These are phyloP conservation scores for Paramecium pentaurelia DNA, from an alignment of 73 alveolate species.

Conservation along the genomic window DNA sequence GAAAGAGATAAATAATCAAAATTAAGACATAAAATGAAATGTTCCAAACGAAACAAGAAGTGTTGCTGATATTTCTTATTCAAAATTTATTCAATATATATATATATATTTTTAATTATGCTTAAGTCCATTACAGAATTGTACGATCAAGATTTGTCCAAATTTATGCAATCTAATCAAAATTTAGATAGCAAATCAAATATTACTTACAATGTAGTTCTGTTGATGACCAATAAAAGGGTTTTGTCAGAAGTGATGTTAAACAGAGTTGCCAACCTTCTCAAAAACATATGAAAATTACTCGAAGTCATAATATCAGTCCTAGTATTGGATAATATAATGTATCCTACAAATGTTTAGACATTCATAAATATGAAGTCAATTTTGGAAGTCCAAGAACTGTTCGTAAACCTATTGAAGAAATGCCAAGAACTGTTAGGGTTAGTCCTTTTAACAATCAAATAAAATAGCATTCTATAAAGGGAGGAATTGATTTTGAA, in stretches of 20 bases:
- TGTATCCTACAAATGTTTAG: not conserved
- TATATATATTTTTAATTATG: not conserved
- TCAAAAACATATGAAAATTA: not conserved
- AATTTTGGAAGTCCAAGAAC: not conserved
- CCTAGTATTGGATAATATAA: not conserved
- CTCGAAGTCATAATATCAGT: not conserved
- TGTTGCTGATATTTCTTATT: not conserved
- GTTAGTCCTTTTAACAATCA: not conserved
- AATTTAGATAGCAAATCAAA: not conserved
- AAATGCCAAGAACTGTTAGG: not conserved
- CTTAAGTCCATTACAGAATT: constrained; percentile 5
- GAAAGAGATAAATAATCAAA: constrained; percentile 57
- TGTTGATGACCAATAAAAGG: not conserved
- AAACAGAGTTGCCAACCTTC: not conserved
- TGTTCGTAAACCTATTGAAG: not conserved
- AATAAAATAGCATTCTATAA: not conserved
- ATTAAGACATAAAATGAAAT: constrained; percentile 46
- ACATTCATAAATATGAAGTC: not conserved
- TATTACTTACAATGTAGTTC: not conserved
- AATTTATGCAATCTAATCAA: not conserved
- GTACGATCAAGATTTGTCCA: not conserved
- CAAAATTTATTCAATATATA: not conserved
- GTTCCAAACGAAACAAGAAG: constrained; percentile 29
- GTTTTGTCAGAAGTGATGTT: not conserved
- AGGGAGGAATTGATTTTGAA: not conserved